phyloP scores from a whole-genome alignment of 176 grass and related monocot species.

The Carex parvula region DNA sequence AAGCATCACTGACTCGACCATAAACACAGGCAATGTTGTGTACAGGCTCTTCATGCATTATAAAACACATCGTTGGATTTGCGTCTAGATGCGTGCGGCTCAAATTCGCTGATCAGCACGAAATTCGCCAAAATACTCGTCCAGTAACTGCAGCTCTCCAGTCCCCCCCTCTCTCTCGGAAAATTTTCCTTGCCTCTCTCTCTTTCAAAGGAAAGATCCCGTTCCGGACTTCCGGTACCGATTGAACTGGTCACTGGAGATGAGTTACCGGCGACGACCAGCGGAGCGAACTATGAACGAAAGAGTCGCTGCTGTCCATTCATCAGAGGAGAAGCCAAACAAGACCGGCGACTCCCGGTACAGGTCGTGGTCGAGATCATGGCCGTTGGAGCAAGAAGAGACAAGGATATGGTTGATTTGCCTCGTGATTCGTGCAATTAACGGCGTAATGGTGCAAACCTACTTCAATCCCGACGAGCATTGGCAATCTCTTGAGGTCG shows the following conservation, averaged over 20 bases:
- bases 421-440: constrained; percentile 56
- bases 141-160: no score
- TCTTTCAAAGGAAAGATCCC: no score
- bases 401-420: constrained; percentile 46
- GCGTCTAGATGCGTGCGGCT: no score
- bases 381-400: constrained; percentile 19
- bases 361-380: background rate
- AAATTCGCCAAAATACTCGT: no score
- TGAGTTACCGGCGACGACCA: constrained; percentile 45
- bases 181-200: no score
- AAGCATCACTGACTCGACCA: no score
- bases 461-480: constrained; percentile 98
- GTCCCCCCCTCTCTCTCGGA: no score
- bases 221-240: no score
- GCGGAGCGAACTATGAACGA: background rate
- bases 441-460: constrained; percentile 68
- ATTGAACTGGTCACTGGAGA: constrained; percentile 1
- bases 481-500: constrained; percentile 95
- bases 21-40: no score
- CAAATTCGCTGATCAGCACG: no score
- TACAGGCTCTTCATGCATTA: no score
- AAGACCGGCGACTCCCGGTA: background rate
- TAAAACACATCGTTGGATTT: no score
- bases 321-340: background rate
- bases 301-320: background rate